Base-by-base conservation (phyloP, 2,329 filamentous ascomycete species). In the Diaporthe vexans region DNA sequence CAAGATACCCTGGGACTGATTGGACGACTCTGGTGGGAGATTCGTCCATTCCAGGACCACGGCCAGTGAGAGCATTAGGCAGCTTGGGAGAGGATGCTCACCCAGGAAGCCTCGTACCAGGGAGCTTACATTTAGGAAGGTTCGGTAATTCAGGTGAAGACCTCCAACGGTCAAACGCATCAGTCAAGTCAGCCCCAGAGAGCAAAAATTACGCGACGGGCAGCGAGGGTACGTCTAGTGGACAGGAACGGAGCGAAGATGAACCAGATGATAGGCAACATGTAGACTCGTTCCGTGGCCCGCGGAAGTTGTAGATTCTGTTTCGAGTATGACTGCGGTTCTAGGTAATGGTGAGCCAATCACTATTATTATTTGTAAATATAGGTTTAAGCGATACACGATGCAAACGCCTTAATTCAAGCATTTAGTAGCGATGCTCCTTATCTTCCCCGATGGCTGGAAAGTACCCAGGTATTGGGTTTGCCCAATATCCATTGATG, bases 1-100 rank as follows among this genome's bases (percentile, higher is more conserved):
- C 59, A 51, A 33, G 19, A 4, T 21, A n/a, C 11, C 43, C 13
- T 46, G 59, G 26, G 3, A 65, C 59, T 7, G 59, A 35, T 48
- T 48, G 46, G 15, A 65, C 59, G 43, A 65, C 59, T n/a, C 59
- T 65, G 17, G 43, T 65, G 19, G 59, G 59, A 11, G 26, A 35
- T 11, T n/a, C 26, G 24, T 65, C 59, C 19, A 48, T 65, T n/a
- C 43, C 26, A 65, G 59, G 59, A 15, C 59, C 40, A n/a, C 26
- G 40, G 26, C 59, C 43, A 33, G 40, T n/a, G 9, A 65, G 17
- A 2, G 29, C 26, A 4, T 51, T 65, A 4, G 59, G 24, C 9
- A 10, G 40, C 4, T 1, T 48, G 3, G n/a, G 24, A 15, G 59
- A 26, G 19, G 40, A 65, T 21, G 59, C 59, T 46, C 59, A 65